Percentiles rank a stretch among this genome's conserved stretches.
Evolutionary conservation across 805 yeast species (phyloP).

Genomic region (Lipomyces kockii): DNA sequence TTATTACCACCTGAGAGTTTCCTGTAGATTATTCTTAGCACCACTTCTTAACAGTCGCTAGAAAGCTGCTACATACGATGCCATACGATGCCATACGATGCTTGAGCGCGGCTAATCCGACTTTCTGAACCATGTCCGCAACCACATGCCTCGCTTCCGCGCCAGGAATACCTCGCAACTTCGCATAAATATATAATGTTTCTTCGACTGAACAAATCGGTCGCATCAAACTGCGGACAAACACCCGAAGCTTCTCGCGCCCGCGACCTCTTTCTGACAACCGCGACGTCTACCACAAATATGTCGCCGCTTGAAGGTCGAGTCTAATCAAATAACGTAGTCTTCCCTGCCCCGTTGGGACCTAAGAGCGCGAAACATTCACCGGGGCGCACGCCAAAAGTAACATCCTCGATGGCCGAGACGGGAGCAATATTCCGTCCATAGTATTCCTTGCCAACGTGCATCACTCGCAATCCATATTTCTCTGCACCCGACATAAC

Average conservation of each 20-base stretch:
- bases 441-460: constrained; percentile 39
- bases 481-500: constrained; percentile 25
- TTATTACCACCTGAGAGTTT: constrained; percentile 46
- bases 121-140: constrained; percentile 41
- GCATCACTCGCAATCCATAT: constrained; percentile 39
- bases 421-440: not conserved
- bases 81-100: constrained; percentile 39
- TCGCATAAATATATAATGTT: constrained; percentile 41
- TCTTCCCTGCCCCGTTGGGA: constrained; percentile 48
- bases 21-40: not conserved
- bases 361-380: constrained; percentile 46
- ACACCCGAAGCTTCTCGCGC: constrained; percentile 44
- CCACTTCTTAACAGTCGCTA: not conserved
- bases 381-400: constrained; percentile 41
- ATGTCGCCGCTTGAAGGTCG: constrained; percentile 38
- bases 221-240: constrained; percentile 47
- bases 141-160: constrained; percentile 38
- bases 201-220: constrained; percentile 44
- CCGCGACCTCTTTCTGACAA: constrained; percentile 32
- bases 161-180: constrained; percentile 39
- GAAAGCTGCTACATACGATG: not conserved
- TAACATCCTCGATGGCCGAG: constrained; percentile 42
- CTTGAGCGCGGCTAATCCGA: constrained; percentile 42
- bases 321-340: constrained; percentile 43
- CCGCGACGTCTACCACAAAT: constrained; percentile 39